Evolutionary conservation across 345 rosid species (phyloP).

Genomic region (Corymbia maculata): DNA sequence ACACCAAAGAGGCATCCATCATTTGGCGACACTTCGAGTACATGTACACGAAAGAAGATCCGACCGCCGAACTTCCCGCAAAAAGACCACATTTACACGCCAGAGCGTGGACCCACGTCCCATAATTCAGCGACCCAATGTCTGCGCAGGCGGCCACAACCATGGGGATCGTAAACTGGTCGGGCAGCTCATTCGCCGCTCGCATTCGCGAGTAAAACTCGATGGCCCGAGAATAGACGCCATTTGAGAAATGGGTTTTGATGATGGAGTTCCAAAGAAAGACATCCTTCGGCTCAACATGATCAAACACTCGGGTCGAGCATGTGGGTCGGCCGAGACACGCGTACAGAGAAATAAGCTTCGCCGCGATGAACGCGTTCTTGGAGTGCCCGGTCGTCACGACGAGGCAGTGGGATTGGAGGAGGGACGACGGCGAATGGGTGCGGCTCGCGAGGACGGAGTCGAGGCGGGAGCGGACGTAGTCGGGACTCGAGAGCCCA

Average conservation of each 20-base stretch:
- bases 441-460: slow-evolving; percentile 15
- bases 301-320: slow-evolving; percentile 30
- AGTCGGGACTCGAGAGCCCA: slow-evolving; percentile 8
- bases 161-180: slow-evolving; percentile 54
- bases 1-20: slow-evolving; percentile 29
- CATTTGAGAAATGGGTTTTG: slow-evolving; percentile 56
- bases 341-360: slow-evolving; percentile 49
- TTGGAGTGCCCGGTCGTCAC: slow-evolving; percentile 38
- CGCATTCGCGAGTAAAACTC: slow-evolving; percentile 34
- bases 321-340: slow-evolving; percentile 14
- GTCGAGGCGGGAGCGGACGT: slow-evolving; percentile 21
- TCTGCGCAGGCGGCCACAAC: slow-evolving; percentile 59
- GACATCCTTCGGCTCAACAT: slow-evolving; percentile 24
- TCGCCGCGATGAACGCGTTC: slow-evolving; percentile 48
- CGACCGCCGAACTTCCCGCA: slow-evolving; percentile 25
- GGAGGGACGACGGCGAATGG: slow-evolving; percentile 15
- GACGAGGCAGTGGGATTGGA: slow-evolving; percentile 34
- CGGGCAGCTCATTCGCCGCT: slow-evolving; percentile 10
- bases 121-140: slow-evolving; percentile 22
- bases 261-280: slow-evolving; percentile 70
- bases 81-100: slow-evolving; percentile 37
- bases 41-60: slow-evolving; percentile 52
- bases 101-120: slow-evolving; percentile 39
- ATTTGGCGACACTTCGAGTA: slow-evolving; percentile 38
- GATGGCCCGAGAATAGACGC: slow-evolving; percentile 26